Conservation (phyloP, 2,329 filamentous ascomycete genomes). For the Diaporthe destruens region DNA sequence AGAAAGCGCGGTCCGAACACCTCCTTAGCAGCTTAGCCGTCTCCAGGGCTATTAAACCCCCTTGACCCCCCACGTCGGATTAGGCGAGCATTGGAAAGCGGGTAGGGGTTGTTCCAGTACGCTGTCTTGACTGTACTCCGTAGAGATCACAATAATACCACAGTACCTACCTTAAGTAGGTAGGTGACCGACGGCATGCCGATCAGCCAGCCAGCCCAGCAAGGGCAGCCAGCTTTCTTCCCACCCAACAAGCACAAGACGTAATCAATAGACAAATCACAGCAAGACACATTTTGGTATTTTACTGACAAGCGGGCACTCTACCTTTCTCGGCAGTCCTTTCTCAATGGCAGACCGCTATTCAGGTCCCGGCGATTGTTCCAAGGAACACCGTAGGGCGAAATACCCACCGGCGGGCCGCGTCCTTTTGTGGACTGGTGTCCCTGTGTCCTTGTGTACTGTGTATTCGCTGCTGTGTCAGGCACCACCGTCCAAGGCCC, state of each 20-base stretch:
- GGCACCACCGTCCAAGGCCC: not conserved
- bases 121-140: too few relatives aligned
- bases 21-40: too few relatives aligned
- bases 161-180: too few relatives aligned
- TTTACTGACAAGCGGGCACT: constrained; percentile 20
- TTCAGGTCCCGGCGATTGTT: constrained; percentile 12
- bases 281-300: not conserved
- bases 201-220: not conserved
- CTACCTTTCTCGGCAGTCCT: constrained; percentile 4
- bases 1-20: constrained; percentile 22
- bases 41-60: not conserved
- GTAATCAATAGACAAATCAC: not conserved
- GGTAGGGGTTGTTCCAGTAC: not conserved
- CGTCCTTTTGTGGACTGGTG: constrained; percentile 10
- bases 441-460: too few relatives aligned
- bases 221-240: not conserved
- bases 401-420: constrained; percentile 19
- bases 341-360: constrained; percentile 23
- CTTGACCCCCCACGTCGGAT: constrained; percentile 5
- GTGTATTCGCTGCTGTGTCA: constrained; percentile 2
- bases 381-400: constrained; percentile 15
- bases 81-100: constrained; percentile 15
- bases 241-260: constrained; percentile 1
- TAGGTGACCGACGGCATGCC: constrained; percentile 12
- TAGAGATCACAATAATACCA: constrained; percentile 25